Evolutionary conservation across 768 basidiomycete species (phyloP).

Genomic region (Xerocomus brunneocitrinus): DNA sequence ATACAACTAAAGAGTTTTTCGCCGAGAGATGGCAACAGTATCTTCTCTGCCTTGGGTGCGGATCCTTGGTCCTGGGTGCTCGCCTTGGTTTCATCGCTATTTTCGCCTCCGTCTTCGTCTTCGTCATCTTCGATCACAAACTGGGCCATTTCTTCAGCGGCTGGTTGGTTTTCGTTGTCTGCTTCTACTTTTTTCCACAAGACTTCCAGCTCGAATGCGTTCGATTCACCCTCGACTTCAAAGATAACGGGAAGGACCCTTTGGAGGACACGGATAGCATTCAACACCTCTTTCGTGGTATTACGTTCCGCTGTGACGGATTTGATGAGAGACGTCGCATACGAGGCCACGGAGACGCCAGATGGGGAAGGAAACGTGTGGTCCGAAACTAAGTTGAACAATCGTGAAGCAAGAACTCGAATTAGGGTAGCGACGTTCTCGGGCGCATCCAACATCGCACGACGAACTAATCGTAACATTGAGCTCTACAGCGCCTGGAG

Average conservation of each 20-base stretch:
- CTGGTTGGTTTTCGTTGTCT: slow-evolving; percentile 30
- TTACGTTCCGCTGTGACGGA: slow-evolving; percentile 52
- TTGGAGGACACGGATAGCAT: slow-evolving; percentile 86
- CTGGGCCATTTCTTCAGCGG: slow-evolving; percentile 43
- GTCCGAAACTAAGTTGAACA: slow-evolving; percentile 73
- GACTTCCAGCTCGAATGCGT: slow-evolving; percentile 70
- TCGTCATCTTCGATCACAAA: slow-evolving; percentile 92
- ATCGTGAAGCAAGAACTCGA: slow-evolving; percentile 58
- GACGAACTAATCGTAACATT: slow-evolving; percentile 54
- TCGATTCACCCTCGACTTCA: slow-evolving; percentile 68
- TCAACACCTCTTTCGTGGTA: slow-evolving; percentile 82
- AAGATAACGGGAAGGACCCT: slow-evolving; percentile 89
- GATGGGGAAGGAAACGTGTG: slow-evolving; percentile 71
- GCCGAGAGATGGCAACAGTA: slow-evolving; percentile 67
- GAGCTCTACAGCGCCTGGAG: slow-evolving; percentile 3
- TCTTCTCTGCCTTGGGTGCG: slow-evolving; percentile 38
- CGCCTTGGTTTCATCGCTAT: slow-evolving; percentile 30
- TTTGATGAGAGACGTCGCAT: slow-evolving; percentile 69
- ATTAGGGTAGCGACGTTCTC: slow-evolving; percentile 85
- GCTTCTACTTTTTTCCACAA: slow-evolving; percentile 73
- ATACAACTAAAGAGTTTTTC: slow-evolving; percentile 76
- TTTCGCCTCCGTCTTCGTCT: slow-evolving; percentile 37
- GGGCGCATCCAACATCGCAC: slow-evolving; percentile 75
- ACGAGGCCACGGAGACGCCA: slow-evolving; percentile 54
- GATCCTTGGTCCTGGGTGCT: slow-evolving; percentile 12